Conservation (phyloP, 345 rosid species). For the Bretschneidera sinensis region DNA sequence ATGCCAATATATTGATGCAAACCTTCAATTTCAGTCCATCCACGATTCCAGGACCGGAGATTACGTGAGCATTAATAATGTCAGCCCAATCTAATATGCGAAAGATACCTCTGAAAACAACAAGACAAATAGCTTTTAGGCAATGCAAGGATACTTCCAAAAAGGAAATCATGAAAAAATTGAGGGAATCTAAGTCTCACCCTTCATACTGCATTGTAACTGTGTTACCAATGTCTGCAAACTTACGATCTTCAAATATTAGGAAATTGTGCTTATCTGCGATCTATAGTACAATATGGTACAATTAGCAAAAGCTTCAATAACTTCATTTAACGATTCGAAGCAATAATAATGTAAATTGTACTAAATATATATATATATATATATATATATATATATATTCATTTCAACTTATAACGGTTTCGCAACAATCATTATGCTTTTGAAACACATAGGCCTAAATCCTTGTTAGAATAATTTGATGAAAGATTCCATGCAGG, state of each 20-base stretch:
- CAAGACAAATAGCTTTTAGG: conserved; percentile 5
- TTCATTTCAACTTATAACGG: no score
- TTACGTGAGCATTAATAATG: conserved; percentile 82
- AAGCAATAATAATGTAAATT: no score
- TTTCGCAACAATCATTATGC: no score
- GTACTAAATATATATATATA: no score
- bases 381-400: no score
- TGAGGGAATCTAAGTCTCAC: conserved; percentile 26
- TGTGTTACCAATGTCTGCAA: conserved; percentile 98
- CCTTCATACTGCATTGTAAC: conserved; percentile 99
- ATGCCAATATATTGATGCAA: conserved; percentile 4
- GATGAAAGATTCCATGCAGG: no score
- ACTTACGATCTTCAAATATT: conserved; percentile 95
- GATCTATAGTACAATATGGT: conserved; percentile 33
- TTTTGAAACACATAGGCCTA: no score
- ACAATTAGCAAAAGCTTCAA: neutral
- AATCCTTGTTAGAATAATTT: no score
- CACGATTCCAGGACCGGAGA: conserved; percentile 94
- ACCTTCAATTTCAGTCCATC: conserved; percentile 93
- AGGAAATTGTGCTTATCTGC: conserved; percentile 86
- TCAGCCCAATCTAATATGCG: conserved; percentile 94
- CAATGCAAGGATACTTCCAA: conserved; percentile 3
- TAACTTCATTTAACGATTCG: neutral
- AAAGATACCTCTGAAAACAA: conserved; percentile 64
- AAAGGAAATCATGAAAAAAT: neutral